These are phyloP conservation scores for Albugo candida DNA, from an alignment of 352 stramenopile species.

Conservation along the genomic window DNA sequence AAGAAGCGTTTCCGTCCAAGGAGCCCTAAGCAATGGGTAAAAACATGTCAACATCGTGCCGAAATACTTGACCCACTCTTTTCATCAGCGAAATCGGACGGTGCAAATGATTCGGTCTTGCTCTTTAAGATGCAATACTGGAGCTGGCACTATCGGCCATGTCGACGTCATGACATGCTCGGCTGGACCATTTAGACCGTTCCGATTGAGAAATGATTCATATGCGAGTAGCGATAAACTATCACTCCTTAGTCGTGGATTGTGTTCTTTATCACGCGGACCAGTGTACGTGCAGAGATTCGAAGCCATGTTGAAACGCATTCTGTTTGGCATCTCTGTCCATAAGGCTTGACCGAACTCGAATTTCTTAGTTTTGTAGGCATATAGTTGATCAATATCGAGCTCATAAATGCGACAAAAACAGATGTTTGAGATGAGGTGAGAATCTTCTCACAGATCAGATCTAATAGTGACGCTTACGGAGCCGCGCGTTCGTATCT, in stretches of 20 bases:
- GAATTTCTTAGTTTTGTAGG: too few species aligned
- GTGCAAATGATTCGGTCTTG: neutral
- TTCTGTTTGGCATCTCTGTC: conserved; percentile 40
- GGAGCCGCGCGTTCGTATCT: too few species aligned
- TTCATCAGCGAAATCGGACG: neutral
- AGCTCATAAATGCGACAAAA: conserved; percentile 35
- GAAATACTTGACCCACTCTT: too few species aligned
- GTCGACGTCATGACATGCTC: neutral
- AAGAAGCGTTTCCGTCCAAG: neutral
- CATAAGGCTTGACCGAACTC: conserved; percentile 19
- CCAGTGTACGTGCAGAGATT: conserved; percentile 63
- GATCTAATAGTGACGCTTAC: conserved; percentile 37
- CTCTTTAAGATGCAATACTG: neutral
- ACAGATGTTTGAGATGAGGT: conserved; percentile 55
- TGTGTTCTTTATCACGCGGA: too few species aligned
- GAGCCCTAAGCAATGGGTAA: too few species aligned
- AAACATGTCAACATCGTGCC: too few species aligned
- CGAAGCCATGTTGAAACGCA: conserved; percentile 40
- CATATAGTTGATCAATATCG: too few species aligned
- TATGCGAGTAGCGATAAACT: neutral
- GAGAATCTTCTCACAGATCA: conserved; percentile 38
- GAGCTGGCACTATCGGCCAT: neutral
- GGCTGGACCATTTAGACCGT: too few species aligned
- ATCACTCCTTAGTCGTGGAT: neutral
- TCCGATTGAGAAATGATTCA: too few species aligned